Evolutionary conservation across 2,329 filamentous ascomycete genomes (phyloP), one percentile per base, ranked within the genome.

Genomic region (Fusarium brachygibbosum): DNA sequence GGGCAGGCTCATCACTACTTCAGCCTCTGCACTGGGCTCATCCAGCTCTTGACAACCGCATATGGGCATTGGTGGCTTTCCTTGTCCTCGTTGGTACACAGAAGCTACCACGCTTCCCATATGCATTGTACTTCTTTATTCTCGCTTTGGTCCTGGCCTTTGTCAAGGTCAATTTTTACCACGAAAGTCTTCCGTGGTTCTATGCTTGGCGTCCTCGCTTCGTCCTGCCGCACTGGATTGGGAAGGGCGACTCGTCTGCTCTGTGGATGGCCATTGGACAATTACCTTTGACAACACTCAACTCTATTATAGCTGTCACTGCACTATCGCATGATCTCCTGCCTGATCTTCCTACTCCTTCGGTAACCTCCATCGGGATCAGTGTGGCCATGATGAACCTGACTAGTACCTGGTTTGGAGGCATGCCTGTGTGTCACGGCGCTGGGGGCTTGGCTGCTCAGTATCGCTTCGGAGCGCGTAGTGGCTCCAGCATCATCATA

Each of bases 371-470:
- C 1, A 84, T 98, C 31, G 95, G 94, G 2, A 78, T 94, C 63
- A 97, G 93, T 56, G 93, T 98, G 6, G 90, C 91, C 1, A 74
- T 84, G 3, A 97, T 97, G 88, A 98, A 98, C 76, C 82, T 98
- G 5, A 78, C 91, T 2, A 91, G 92, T 17, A 94, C 93, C 74
- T 97, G 93, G 92, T 97, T 97, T 74, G 94, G 94, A 48, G 92
- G 91, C 7, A 98, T 98, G 96, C 96, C 95, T 5, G 90, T 96
- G 6, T 98, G 96, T 76, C 96, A 98, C 77, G 95, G 95, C 7
- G 93, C 93, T 1, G 95, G 95, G 4, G 95, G 95, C 0, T 83
- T 98, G 0, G 96, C 96, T 7, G 96, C 92, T 0, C 95, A 98
- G 77, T 93, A 93, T 78, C 89, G 93, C 6, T 98, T 98, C 72